Conservation (phyloP, 805 yeast species). For the Vanderwaltozyma polyspora region DNA sequence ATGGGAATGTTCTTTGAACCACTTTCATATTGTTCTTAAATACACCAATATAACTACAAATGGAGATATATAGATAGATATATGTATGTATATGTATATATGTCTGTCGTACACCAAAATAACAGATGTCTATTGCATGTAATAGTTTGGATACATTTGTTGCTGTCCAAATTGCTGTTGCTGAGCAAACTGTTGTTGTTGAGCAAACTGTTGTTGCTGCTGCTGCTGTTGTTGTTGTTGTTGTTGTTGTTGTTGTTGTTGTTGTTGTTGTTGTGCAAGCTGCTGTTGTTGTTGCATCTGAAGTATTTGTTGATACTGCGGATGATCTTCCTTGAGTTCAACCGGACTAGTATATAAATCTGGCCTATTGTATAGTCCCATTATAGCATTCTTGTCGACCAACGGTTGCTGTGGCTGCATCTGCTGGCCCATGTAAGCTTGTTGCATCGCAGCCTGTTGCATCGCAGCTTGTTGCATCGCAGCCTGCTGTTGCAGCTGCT, state of each 20-base stretch:
- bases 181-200: constrained; percentile 9
- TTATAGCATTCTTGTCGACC: constrained; percentile 14
- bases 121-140: too few species aligned
- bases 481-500: constrained; percentile 9
- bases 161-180: constrained; percentile 10
- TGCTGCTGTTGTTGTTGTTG: constrained; percentile 7
- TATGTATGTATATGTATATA: too few species aligned
- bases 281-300: constrained; percentile 16
- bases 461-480: constrained; percentile 7
- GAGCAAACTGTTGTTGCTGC: constrained; percentile 8
- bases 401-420: constrained; percentile 9
- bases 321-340: constrained; percentile 19
- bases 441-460: constrained; percentile 11
- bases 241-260: constrained; percentile 1
- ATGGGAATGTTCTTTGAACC: too few species aligned
- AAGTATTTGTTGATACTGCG: constrained; percentile 23
- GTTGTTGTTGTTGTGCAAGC: constrained; percentile 1
- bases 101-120: background rate
- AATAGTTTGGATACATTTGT: constrained; percentile 4
- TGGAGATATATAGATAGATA: too few species aligned
- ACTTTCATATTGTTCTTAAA: too few species aligned
- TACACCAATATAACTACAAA: too few species aligned
- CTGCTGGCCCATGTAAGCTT: constrained; percentile 3
- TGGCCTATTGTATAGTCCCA: constrained; percentile 23
- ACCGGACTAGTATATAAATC: constrained; percentile 22